Evolutionary conservation across 768 basidiomycete species (phyloP).

Genomic region (Tulasnella sp.): DNA sequence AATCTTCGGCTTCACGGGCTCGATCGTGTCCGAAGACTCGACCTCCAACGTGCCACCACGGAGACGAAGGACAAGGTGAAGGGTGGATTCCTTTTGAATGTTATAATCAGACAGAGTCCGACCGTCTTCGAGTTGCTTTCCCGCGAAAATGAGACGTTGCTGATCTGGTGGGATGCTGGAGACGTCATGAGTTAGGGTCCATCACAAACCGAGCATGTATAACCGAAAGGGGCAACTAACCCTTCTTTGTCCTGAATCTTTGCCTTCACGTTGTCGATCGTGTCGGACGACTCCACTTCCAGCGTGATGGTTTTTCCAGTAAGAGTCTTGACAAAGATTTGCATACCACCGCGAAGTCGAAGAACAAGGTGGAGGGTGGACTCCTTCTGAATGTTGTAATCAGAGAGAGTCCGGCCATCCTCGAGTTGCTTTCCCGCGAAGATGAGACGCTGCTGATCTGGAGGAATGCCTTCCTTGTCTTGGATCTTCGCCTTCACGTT

Average conservation of each 20-base stretch:
- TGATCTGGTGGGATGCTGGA: slow-evolving; percentile 45
- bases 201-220: not conserved
- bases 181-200: not conserved
- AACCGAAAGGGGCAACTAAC: not conserved
- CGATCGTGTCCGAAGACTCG: slow-evolving; percentile 53
- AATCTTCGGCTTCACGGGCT: slow-evolving; percentile 46
- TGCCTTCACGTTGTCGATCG: slow-evolving; percentile 50
- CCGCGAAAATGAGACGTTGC: slow-evolving; percentile 70
- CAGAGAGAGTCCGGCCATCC: slow-evolving; percentile 82
- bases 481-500: slow-evolving; percentile 45
- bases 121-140: slow-evolving; percentile 93
- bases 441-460: slow-evolving; percentile 54
- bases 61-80: slow-evolving; percentile 50
- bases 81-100: slow-evolving; percentile 50
- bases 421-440: slow-evolving; percentile 95
- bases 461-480: slow-evolving; percentile 43
- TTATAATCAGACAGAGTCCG: slow-evolving; percentile 70
- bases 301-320: slow-evolving; percentile 54
- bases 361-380: slow-evolving; percentile 51
- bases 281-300: slow-evolving; percentile 53
- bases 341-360: slow-evolving; percentile 57
- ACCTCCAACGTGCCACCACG: slow-evolving; percentile 56
- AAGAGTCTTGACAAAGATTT: slow-evolving; percentile 54
- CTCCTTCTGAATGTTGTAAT: slow-evolving; percentile 53
- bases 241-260: slow-evolving; percentile 42